Evolutionary conservation across 352 stramenopile species (phyloP).

Genomic region (Pythium rishiriense): DNA sequence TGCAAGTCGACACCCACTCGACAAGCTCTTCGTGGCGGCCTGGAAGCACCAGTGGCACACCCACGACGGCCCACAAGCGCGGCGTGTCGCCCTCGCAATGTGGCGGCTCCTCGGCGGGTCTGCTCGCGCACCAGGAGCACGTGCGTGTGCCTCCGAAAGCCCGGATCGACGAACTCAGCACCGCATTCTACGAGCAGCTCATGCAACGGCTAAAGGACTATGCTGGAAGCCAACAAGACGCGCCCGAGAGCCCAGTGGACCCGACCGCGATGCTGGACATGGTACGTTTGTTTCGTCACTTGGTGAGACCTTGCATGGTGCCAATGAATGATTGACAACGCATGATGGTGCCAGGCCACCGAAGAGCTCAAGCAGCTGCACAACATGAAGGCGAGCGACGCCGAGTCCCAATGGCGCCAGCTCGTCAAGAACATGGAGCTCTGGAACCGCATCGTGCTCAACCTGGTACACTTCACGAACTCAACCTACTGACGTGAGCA

Average conservation of each 20-base stretch:
- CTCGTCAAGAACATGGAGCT: constrained; percentile 86
- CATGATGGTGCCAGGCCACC: constrained; percentile 28
- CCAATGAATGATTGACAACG: too few species aligned
- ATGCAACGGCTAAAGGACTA: constrained; percentile 38
- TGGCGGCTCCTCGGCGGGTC: constrained; percentile 11
- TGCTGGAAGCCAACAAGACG: constrained; percentile 12
- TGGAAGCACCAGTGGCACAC: constrained; percentile 32
- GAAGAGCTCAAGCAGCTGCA: constrained; percentile 45
- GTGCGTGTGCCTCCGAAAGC: constrained; percentile 61
- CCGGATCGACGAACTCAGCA: constrained; percentile 58
- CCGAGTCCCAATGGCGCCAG: constrained; percentile 70
- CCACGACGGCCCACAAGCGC: constrained; percentile 36
- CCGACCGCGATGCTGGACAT: constrained; percentile 28
- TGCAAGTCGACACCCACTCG: constrained; percentile 1
- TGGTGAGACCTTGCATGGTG: background rate
- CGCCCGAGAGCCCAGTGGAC: constrained; percentile 1
- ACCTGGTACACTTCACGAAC: constrained; percentile 39
- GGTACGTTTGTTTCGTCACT: constrained; percentile 29
- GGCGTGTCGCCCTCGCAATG: constrained; percentile 9
- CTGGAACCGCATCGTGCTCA: constrained; percentile 86
- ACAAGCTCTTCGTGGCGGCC: constrained; percentile 11
- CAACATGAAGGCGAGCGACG: constrained; percentile 31
- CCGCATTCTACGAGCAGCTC: constrained; percentile 66
- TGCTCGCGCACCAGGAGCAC: constrained; percentile 67
- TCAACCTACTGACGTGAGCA: background rate